Base-by-base conservation (phyloP, 106 monocot species). In the Dendrobium nobile region DNA sequence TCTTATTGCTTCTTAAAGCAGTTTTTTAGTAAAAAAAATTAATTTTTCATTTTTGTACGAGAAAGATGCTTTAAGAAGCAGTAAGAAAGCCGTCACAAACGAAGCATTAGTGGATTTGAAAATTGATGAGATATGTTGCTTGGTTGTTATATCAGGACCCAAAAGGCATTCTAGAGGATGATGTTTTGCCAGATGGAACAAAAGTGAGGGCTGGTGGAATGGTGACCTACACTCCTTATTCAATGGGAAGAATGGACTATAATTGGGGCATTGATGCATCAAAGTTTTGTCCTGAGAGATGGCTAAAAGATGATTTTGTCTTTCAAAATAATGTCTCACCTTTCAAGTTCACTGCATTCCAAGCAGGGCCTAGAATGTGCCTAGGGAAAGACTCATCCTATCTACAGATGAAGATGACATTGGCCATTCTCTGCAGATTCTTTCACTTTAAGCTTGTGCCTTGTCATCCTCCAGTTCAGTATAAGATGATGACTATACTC, bases 311-410 rank as follows among this genome's bases (percentile, higher is more conserved):
- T 4, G 51, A 92, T 72, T 87, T 90, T 20, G 54, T 15, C 24
- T 83, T 94, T 56, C 92, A 87, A 20, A 90, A 31, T 15, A 89
- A n/a, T 7, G 88, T 68, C 37, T 92, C 94, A 4, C 96, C 96
- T 1, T 97, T 92, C 87, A 97, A 92, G 84, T 97, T 94, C 87
- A 92, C 96, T 20, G 96, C 92, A 16, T 97, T 97, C 78, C 95
- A 96, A 88, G 97, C 94, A 40, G 97, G 97, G 26, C 94, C 94
- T 6, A 74, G 97, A 22, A 94, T 91, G 64, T 97, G 97, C 85
- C 80, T 97, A 77, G 97, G 97, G 27, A 97, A 91, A 78, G 97
- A 97, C 67, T 94, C 94, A 43, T 94, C 97, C 1, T 92, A 84
- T 78, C 89, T 94, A 8, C 94, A 94, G 87, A 92, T 97, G 94